phyloP scores from a whole-genome alignment of 208 protist genomes.

The Leishmania gerbilli region DNA sequence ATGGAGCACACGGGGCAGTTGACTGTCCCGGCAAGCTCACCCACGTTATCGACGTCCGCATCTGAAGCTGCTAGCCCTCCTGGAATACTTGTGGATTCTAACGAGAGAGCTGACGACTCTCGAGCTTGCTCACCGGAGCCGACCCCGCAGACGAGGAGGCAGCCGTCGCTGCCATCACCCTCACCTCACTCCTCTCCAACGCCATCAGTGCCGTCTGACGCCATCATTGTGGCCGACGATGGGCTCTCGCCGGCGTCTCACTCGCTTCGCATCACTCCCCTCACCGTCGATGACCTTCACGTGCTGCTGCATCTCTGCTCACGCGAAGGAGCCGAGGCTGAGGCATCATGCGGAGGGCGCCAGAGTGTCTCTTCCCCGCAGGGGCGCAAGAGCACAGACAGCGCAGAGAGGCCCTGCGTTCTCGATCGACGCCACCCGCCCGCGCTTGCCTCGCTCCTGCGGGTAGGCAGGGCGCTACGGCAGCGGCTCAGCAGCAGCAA shows the following conservation, averaged over 20 bases:
- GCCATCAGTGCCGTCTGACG: neutral
- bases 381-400: neutral
- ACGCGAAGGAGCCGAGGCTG: neutral
- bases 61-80: neutral
- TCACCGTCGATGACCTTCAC: conserved; percentile 31
- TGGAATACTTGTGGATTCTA: neutral
- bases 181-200: neutral
- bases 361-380: neutral
- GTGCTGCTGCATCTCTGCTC: conserved; percentile 27
- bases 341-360: neutral
- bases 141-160: neutral
- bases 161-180: neutral
- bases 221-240: neutral
- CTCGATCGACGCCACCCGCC: neutral
- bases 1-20: conserved; percentile 26
- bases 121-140: neutral
- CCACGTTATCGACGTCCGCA: neutral
- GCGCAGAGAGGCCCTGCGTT: neutral
- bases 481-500: neutral
- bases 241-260: neutral
- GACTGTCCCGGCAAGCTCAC: neutral
- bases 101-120: neutral
- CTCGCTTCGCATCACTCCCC: neutral
- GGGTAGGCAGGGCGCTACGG: neutral
- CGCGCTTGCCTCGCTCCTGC: conserved; percentile 10